A percentile compares a stretch with the other conserved stretches of the same genome.
Evolutionary conservation across 805 yeast species (phyloP).

Genomic region (Saccharomyces cerevisiae): DNA sequence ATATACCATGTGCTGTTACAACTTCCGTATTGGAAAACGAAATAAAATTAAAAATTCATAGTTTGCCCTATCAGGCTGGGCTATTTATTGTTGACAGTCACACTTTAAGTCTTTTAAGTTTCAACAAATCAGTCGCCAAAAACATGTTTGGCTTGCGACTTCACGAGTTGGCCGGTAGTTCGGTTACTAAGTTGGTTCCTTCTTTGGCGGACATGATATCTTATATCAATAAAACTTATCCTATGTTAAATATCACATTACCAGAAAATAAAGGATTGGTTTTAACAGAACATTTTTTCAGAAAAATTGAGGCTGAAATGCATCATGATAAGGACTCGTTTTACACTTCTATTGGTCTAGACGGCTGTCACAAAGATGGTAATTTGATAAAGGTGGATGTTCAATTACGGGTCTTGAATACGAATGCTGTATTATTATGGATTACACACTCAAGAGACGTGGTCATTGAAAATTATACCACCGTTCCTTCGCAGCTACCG

Average conservation of each 20-base stretch:
- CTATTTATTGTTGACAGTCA: conserved; percentile 58
- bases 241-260: conserved; percentile 30
- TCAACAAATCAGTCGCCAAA: conserved; percentile 69
- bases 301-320: conserved; percentile 47
- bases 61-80: conserved; percentile 83
- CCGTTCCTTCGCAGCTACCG: conserved; percentile 31
- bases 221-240: conserved; percentile 27
- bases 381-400: conserved; percentile 59
- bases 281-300: conserved; percentile 81
- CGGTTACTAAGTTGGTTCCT: conserved; percentile 56
- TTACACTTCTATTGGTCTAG: conserved; percentile 56
- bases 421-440: conserved; percentile 65
- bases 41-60: conserved; percentile 55
- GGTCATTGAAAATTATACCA: conserved; percentile 21
- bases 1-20: conserved; percentile 68
- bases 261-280: conserved; percentile 55
- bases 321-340: conserved; percentile 38
- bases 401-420: conserved; percentile 63
- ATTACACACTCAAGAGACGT: conserved; percentile 61
- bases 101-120: conserved; percentile 49
- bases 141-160: conserved; percentile 67
- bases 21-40: conserved; percentile 46
- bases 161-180: conserved; percentile 34
- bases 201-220: conserved; percentile 38
- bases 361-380: conserved; percentile 65